Percentiles rank a stretch among this genome's conserved stretches.
Evolutionary conservation across 345 rosid species (phyloP).

Genomic region (Moricandia arvensis): DNA sequence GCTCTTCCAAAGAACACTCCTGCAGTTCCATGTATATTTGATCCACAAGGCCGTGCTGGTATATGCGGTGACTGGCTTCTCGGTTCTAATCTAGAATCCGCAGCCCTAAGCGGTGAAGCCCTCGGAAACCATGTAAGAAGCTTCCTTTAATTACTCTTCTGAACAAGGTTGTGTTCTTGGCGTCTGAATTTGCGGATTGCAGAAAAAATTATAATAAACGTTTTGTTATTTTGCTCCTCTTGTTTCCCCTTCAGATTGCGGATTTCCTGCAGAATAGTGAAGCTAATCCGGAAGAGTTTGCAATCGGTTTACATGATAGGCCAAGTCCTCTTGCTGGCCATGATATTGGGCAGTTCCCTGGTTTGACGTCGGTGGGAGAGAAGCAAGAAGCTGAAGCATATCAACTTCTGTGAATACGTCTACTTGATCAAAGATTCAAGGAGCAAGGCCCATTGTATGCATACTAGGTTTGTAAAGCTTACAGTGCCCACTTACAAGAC

Average conservation of each 20-base stretch:
- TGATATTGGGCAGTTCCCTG: constrained; percentile 81
- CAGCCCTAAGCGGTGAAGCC: constrained; percentile 84
- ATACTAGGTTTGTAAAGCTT: constrained; percentile 4
- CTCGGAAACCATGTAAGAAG: constrained; percentile 69
- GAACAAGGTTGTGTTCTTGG: neutral
- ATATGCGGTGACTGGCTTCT: constrained; percentile 93
- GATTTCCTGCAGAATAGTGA: constrained; percentile 58
- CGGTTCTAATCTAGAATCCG: constrained; percentile 84
- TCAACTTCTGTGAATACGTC: constrained; percentile 37
- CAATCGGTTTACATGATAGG: constrained; percentile 61
- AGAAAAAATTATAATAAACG: neutral
- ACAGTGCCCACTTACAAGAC: neutral
- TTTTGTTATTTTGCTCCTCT: constrained; percentile 11
- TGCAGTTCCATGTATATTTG: constrained; percentile 68
- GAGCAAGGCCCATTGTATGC: constrained; percentile 15
- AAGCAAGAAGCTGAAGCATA: constrained; percentile 33
- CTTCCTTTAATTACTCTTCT: constrained; percentile 5
- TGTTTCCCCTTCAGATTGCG: constrained; percentile 51
- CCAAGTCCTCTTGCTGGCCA: constrained; percentile 53
- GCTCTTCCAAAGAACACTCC: constrained; percentile 86
- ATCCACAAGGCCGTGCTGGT: constrained; percentile 89
- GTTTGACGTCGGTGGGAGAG: constrained; percentile 37
- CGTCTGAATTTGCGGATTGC: neutral
- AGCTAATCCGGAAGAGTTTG: constrained; percentile 56
- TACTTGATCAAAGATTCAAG: constrained; percentile 6